Conservation (phyloP, 2,329 filamentous ascomycete genomes). For the Cladophialophora exuberans region DNA sequence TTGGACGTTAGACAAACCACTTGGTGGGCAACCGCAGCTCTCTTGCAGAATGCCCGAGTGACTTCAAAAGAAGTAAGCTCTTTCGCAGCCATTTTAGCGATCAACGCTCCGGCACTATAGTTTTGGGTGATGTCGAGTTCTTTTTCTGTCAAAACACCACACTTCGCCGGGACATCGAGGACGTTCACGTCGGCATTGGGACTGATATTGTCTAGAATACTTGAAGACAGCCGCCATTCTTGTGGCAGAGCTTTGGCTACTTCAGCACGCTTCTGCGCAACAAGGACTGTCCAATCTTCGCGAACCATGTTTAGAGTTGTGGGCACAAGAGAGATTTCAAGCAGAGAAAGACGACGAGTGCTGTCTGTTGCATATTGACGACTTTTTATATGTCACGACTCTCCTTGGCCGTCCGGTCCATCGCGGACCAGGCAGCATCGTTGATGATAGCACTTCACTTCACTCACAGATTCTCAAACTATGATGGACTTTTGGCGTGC, state of each 20-base stretch:
- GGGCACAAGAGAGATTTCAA: background rate
- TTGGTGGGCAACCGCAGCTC: conserved; percentile 45
- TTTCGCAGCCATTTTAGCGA: conserved; percentile 19
- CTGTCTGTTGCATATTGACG: too few relatives aligned
- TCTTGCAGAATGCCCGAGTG: conserved; percentile 47
- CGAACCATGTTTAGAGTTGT: conserved; percentile 9
- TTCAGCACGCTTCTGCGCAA: conserved; percentile 22
- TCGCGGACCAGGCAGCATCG: too few relatives aligned
- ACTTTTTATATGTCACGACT: background rate
- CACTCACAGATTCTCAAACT: too few relatives aligned
- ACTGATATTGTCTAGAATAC: conserved; percentile 14
- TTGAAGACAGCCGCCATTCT: conserved; percentile 36
- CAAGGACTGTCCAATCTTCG: conserved; percentile 21
- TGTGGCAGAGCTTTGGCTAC: conserved; percentile 27
- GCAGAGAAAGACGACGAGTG: too few relatives aligned
- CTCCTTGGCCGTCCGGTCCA: too few relatives aligned
- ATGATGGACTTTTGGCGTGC: too few relatives aligned
- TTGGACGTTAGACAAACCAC: conserved; percentile 49
- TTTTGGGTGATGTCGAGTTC: conserved; percentile 54
- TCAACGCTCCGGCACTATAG: conserved; percentile 48
- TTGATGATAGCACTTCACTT: too few relatives aligned
- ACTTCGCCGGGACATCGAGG: conserved; percentile 40
- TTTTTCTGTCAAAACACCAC: conserved; percentile 47
- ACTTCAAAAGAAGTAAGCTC: conserved; percentile 36
- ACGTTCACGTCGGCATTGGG: conserved; percentile 19